A percentile compares a stretch with the other conserved stretches of the same genome.
Conservation (phyloP, 2,329 filamentous ascomycete genomes). For the Aspergillus japonicus region DNA sequence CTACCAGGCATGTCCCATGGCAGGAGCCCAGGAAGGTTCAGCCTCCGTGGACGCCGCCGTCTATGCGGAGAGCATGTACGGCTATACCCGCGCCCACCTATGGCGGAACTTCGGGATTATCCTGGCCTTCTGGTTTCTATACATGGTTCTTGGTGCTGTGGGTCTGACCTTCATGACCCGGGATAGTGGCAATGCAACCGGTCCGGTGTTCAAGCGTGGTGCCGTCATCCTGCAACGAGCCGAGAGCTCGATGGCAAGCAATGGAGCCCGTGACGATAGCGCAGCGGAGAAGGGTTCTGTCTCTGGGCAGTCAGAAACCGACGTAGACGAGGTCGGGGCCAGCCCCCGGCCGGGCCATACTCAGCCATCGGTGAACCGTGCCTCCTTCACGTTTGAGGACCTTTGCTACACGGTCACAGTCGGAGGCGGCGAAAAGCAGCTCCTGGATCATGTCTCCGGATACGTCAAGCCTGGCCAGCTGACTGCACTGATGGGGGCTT, state of each 20-base stretch:
- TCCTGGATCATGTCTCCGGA: slow-evolving; percentile 55
- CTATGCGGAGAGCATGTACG: slow-evolving; percentile 63
- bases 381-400: slow-evolving; percentile 38
- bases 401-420: slow-evolving; percentile 59
- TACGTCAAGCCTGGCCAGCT: slow-evolving; percentile 58
- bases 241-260: too few relatives aligned
- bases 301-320: too few relatives aligned
- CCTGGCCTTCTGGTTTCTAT: background rate
- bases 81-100: background rate
- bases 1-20: slow-evolving; percentile 77
- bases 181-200: slow-evolving; percentile 60
- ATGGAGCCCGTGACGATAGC: too few relatives aligned
- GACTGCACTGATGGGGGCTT: slow-evolving; percentile 65
- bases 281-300: too few relatives aligned
- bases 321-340: too few relatives aligned
- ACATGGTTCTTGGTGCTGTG: background rate
- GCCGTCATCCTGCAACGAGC: too few relatives aligned
- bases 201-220: slow-evolving; percentile 56
- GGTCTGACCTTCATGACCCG: slow-evolving; percentile 52
- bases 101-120: background rate
- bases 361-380: slow-evolving; percentile 45
- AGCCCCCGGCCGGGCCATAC: too few relatives aligned
- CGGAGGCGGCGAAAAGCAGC: slow-evolving; percentile 49
- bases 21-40: slow-evolving; percentile 68
- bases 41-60: slow-evolving; percentile 61